Evolutionary conservation across 208 protist genomes (phyloP), one percentile per base, ranked within the genome.

Genomic region (Trypanosoma boissoni): DNA sequence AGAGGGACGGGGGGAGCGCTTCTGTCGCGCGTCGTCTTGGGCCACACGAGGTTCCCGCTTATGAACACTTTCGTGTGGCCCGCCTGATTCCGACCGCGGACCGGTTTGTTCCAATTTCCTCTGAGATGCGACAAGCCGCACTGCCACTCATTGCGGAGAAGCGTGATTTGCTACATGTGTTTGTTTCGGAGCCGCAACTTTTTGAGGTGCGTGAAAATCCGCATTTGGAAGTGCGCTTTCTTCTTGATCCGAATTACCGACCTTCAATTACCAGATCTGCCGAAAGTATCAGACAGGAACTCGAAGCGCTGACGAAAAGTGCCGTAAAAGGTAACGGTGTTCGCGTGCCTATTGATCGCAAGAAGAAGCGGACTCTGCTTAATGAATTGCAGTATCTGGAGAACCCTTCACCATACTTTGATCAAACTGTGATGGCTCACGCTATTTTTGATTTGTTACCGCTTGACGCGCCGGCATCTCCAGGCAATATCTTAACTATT

Each of bases 11-110:
- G 24, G 27, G 21, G 36, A 20, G 28, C 7, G 51, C 37, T 46
- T 34, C 10, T 57, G 21, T 28, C 20, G 7, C 45, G 5, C 57
- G 34, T 39, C 58, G 60, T 23, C 53, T 85, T 46, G 68, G 46
- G 6, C 55, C 57, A 10, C 70, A 82, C 32, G 48, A 69, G 34
- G 78, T 95, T 3, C 60, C 83, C 51, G 61, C 68, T 18, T 93
- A 91, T 60, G 86, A 92, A 73, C 86, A 78, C 62, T 88, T 80
- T 62, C 83, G 89, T 18, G 78, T 87, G 3, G 89, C 89, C 49
- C 74, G 83, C 1, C 59, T 95, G 48, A 65, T 92, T 34, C 78
- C 76, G 3, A 56, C 54, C n/a, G 62, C 61, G 4, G 34, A 63
- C 12, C 18, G 45, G 4, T 67, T 68, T 54, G 58, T 88, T 21